Evolutionary conservation across 2,329 filamentous ascomycete species (phyloP).

Genomic region (Aureobasidium pullulans): DNA sequence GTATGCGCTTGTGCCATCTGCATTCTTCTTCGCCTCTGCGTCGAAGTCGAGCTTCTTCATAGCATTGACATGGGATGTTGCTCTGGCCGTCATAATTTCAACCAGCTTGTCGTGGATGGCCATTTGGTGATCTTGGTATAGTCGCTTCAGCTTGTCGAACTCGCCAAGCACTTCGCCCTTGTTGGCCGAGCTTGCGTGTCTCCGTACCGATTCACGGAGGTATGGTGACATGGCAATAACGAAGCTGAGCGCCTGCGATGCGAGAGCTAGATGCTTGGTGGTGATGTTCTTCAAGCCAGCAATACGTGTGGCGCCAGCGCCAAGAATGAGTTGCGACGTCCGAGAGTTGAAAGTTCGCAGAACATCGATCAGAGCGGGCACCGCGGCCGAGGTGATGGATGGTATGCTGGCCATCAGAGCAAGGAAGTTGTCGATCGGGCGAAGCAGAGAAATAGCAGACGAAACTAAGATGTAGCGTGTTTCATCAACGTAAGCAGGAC

Average conservation of each 20-base stretch:
- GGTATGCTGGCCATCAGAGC: slow-evolving; percentile 79
- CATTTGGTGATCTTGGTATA: slow-evolving; percentile 82
- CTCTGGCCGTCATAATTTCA: slow-evolving; percentile 80
- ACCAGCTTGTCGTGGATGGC: slow-evolving; percentile 89
- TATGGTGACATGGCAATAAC: slow-evolving; percentile 82
- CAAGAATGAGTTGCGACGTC: slow-evolving; percentile 91
- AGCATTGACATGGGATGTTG: slow-evolving; percentile 63
- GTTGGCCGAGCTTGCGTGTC: slow-evolving; percentile 50
- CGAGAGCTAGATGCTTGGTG: slow-evolving; percentile 86
- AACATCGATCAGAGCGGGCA: slow-evolving; percentile 71
- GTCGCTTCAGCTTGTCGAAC: slow-evolving; percentile 77
- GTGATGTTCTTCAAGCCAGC: slow-evolving; percentile 94
- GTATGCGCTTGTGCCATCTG: slow-evolving; percentile 49
- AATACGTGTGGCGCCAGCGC: slow-evolving; percentile 80
- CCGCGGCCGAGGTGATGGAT: slow-evolving; percentile 79
- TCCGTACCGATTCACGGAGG: slow-evolving; percentile 80
- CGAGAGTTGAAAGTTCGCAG: slow-evolving; percentile 92
- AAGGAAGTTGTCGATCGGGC: slow-evolving; percentile 74
- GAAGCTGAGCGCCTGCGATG: slow-evolving; percentile 82
- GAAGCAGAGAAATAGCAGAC: slow-evolving; percentile 73
- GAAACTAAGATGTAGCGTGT: slow-evolving; percentile 80
- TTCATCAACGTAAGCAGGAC: slow-evolving; percentile 65
- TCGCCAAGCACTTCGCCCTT: slow-evolving; percentile 51
- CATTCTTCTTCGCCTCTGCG: slow-evolving; percentile 32
- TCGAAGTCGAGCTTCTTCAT: slow-evolving; percentile 75